These are phyloP conservation scores for Solanum pimpinellifolium DNA, from an alignment of 257 asterid species.

Conservation along the genomic window DNA sequence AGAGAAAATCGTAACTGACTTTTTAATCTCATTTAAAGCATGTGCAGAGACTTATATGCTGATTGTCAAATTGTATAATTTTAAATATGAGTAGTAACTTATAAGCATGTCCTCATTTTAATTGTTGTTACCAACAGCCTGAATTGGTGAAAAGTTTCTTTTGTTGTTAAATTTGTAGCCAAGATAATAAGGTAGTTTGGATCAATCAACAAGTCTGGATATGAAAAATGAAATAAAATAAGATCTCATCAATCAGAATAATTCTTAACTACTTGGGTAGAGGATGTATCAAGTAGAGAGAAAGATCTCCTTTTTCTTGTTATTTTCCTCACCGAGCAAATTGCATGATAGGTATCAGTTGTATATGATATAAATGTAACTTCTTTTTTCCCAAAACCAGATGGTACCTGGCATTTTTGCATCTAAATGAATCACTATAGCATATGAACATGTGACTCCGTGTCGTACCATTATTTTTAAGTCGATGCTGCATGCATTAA, in stretches of 20 bases:
- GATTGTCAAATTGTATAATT: not conserved
- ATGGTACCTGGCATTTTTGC: not conserved
- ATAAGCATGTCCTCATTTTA: not conserved
- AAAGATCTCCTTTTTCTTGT: not conserved
- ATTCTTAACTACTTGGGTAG: not conserved
- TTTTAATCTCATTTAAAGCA: not conserved
- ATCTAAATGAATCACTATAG: not conserved
- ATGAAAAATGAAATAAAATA: not conserved
- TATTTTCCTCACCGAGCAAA: not conserved
- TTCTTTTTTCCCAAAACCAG: not conserved
- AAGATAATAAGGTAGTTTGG: not conserved
- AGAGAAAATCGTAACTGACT: not conserved
- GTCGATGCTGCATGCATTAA: not conserved
- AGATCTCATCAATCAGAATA: not conserved
- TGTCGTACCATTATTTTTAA: not conserved
- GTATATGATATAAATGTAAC: not conserved
- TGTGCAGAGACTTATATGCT: not conserved
- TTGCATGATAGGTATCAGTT: not conserved
- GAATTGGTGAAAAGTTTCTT: not conserved
- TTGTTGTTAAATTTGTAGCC: not conserved
- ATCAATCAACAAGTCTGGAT: not conserved
- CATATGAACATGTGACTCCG: not conserved
- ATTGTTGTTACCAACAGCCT: not conserved
- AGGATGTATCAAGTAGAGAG: not conserved
- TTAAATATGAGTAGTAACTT: not conserved